phyloP scores from a whole-genome alignment of 2,329 filamentous ascomycete species.

The Verticillium longisporum region DNA sequence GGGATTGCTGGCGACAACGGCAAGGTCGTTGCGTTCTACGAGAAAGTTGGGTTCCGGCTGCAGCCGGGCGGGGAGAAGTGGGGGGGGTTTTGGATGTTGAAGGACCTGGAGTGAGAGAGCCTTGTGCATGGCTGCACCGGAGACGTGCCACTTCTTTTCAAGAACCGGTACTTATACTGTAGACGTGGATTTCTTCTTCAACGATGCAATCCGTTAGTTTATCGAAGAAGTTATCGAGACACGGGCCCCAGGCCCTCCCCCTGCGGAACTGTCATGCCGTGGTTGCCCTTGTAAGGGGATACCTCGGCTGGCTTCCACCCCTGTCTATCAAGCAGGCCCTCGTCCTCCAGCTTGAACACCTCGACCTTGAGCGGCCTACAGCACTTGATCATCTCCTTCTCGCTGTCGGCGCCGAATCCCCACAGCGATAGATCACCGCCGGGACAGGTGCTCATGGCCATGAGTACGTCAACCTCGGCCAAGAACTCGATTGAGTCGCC shows the following conservation, averaged over 20 bases:
- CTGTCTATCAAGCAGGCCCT: conserved; percentile 35
- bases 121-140: no score
- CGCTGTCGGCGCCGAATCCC: conserved; percentile 66
- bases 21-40: conserved; percentile 41
- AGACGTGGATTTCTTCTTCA: no score
- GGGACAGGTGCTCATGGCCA: conserved; percentile 62
- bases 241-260: conserved; percentile 2
- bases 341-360: conserved; percentile 57
- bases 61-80: conserved; percentile 25
- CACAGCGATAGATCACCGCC: conserved; percentile 77
- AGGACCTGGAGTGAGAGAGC: conserved; percentile 20
- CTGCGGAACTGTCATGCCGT: conserved; percentile 46
- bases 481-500: conserved; percentile 68
- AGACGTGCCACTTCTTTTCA: no score
- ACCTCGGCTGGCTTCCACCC: conserved; percentile 57
- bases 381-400: conserved; percentile 61
- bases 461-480: conserved; percentile 69
- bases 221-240: neutral
- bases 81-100: conserved; percentile 34
- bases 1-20: conserved; percentile 38
- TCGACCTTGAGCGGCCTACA: conserved; percentile 71
- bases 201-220: no score
- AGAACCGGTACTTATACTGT: neutral
- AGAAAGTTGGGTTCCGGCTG: conserved; percentile 36
- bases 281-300: conserved; percentile 57